Base-by-base conservation (phyloP, 1,284 basidiomycete genomes). In the Boletus sp. region DNA sequence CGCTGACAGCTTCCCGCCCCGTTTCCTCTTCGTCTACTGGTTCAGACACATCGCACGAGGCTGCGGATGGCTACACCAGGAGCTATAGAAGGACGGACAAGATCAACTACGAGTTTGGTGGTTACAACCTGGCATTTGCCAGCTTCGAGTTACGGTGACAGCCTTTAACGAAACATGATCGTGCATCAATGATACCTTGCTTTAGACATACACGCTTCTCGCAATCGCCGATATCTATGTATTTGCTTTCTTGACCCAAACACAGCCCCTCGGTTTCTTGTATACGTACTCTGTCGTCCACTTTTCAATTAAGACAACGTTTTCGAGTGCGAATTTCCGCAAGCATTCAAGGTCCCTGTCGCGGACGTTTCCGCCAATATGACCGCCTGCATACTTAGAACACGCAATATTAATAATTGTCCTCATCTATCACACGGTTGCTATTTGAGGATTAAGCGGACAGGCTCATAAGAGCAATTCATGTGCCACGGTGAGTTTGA, bases 41-140 rank as follows among this genome's bases (percentile, higher is more conserved):
- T 32, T 46, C 51, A 30, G 51, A 55, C 33, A 29, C 37, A 14
- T 23, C 48, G 8, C 54, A 54, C 44, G 58, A 55, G 40, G 40
- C 13, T 41, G 41, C 32, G 14, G 49, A 55, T 40, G 46, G 44
- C 19, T 29, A 48, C 37, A 49, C 52, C 36, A 51, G 51, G 34
- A 41, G 46, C 5, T 89, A 88, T 66, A 80, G 72, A 58, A 77
- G 94, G 56, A 95, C 90, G 48, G 95, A 98, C 72, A 90, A 96
- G 67, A 99, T 99, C 68, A 91, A 95, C 64, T 99, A 99, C 74
- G 94, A 96, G 69, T 94, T 98, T 66, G 91, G 91, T 44, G 91
- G 89, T 44, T 99, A 98, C 68, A 91, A 95, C 68, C 76, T 98
- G 53, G 90, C 94, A 30, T 98, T 94, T 67, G 88, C 89, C 29